These are phyloP conservation scores for Gossypium mustelinum DNA, from an alignment of 345 rosid species.

Conservation along the genomic window DNA sequence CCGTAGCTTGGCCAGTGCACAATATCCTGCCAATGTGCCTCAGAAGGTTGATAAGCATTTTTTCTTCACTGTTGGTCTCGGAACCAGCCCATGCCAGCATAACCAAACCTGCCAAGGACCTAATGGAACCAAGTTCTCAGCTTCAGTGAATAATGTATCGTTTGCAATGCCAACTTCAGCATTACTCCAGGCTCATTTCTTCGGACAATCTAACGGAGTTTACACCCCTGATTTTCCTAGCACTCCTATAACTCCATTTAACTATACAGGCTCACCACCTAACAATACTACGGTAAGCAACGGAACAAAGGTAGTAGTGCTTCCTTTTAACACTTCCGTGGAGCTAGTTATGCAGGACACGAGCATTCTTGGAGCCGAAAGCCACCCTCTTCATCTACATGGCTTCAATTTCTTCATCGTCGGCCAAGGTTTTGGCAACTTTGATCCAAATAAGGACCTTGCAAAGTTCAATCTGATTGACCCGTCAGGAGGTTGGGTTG, in stretches of 20 bases:
- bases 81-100: conserved; percentile 49
- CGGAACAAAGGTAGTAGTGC: conserved; percentile 55
- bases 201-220: conserved; percentile 42
- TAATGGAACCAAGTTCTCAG: conserved; percentile 56
- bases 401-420: conserved; percentile 71
- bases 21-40: conserved; percentile 59
- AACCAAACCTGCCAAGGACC: conserved; percentile 69
- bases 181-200: conserved; percentile 58
- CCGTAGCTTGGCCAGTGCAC: conserved; percentile 37
- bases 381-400: conserved; percentile 74
- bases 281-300: conserved; percentile 56
- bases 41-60: conserved; percentile 39
- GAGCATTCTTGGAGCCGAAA: conserved; percentile 65
- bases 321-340: conserved; percentile 51
- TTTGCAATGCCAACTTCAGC: conserved; percentile 56
- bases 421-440: conserved; percentile 68
- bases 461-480: conserved; percentile 54
- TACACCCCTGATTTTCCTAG: conserved; percentile 45
- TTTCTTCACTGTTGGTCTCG: conserved; percentile 52
- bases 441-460: conserved; percentile 51
- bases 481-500: conserved; percentile 67
- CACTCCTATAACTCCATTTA: conserved; percentile 38
- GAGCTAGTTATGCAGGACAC: conserved; percentile 70
- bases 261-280: conserved; percentile 55
- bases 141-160: conserved; percentile 55